A percentile compares a stretch with the other conserved stretches of the same genome.
Conservation (phyloP, 768 basidiomycete genomes). For the Steccherinum ochraceum region DNA sequence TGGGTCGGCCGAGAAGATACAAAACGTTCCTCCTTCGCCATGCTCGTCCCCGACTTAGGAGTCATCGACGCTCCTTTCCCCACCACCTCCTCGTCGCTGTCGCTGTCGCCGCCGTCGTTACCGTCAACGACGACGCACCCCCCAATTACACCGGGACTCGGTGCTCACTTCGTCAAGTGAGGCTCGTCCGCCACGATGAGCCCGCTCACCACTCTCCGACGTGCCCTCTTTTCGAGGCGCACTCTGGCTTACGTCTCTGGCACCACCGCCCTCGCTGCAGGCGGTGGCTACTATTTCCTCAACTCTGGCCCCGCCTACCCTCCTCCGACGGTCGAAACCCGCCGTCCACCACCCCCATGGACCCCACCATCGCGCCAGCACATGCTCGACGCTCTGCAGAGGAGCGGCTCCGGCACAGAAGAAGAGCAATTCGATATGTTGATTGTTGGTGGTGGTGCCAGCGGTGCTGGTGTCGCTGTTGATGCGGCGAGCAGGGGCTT, state of each 20-base stretch:
- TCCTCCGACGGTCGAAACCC: conserved; percentile 52
- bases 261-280: conserved; percentile 46
- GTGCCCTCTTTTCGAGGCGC: conserved; percentile 46
- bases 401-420: conserved; percentile 27
- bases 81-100: too few relatives aligned
- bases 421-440: conserved; percentile 65
- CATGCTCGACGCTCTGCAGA: conserved; percentile 55
- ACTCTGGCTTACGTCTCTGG: conserved; percentile 47
- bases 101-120: too few relatives aligned
- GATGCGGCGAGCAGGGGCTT: conserved; percentile 91
- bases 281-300: conserved; percentile 63
- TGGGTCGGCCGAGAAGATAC: too few relatives aligned
- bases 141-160: too few relatives aligned
- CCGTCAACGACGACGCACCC: too few relatives aligned
- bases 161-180: too few relatives aligned
- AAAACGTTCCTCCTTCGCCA: too few relatives aligned
- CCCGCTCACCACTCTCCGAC: conserved; percentile 15
- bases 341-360: conserved; percentile 76
- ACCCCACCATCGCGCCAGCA: conserved; percentile 64
- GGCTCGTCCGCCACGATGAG: background rate
- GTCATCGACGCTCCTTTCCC: too few relatives aligned
- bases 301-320: conserved; percentile 71
- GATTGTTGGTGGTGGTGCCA: conserved; percentile 91
- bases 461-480: conserved; percentile 93
- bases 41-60: too few relatives aligned